Evolutionary conservation across 192 early-diverging fungal genomes (phyloP).

Genomic region (Thamnidium elegans): DNA sequence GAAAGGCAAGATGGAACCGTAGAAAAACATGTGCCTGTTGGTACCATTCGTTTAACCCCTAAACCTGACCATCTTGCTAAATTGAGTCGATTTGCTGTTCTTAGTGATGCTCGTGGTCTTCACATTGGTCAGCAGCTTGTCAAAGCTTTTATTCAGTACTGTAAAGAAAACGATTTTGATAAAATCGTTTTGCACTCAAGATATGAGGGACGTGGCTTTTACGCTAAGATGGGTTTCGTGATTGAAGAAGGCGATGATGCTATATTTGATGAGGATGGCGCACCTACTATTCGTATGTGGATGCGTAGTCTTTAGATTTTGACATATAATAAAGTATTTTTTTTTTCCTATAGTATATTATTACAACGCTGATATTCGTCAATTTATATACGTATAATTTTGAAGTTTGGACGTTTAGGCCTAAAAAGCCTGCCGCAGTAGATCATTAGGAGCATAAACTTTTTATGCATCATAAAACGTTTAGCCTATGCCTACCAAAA

Average conservation of each 20-base stretch:
- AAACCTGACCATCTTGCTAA: conserved; percentile 21
- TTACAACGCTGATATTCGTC: no score
- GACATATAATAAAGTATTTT: no score
- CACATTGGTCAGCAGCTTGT: conserved; percentile 21
- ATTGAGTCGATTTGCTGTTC: conserved; percentile 29
- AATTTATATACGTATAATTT: no score
- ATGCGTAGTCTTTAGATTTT: neutral
- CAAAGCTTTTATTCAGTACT: conserved; percentile 12
- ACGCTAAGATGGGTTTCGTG: conserved; percentile 25
- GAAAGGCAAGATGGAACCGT: neutral
- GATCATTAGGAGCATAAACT: no score
- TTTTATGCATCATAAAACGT: no score
- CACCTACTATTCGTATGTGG: conserved; percentile 31
- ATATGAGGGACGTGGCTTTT: conserved; percentile 23
- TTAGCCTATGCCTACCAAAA: no score
- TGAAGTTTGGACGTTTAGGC: no score
- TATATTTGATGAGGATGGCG: conserved; percentile 33
- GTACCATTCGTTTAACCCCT: conserved; percentile 21
- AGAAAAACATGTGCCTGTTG: conserved; percentile 22
- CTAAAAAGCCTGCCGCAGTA: no score
- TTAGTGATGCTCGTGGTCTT: conserved; percentile 23
- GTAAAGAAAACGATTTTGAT: neutral
- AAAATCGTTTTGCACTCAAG: conserved; percentile 21
- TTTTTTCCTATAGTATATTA: no score
- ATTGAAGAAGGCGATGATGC: conserved; percentile 28